These are phyloP conservation scores for Globisporangium irregulare DNA, from an alignment of 352 stramenopile genomes.

Conservation along the genomic window DNA sequence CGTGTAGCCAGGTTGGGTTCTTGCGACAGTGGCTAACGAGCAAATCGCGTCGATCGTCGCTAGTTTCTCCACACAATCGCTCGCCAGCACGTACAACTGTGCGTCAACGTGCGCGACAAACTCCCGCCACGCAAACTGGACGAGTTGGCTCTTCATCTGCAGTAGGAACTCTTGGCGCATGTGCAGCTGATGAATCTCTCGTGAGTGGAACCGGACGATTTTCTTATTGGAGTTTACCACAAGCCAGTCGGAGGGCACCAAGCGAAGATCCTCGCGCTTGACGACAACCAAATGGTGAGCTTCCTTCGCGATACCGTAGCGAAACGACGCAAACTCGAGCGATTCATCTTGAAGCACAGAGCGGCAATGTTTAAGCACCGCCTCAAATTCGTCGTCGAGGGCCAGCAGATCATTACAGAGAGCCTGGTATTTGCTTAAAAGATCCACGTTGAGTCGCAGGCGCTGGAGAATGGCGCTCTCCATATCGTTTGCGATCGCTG, in stretches of 20 bases:
- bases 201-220: slow-evolving; percentile 38
- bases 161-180: slow-evolving; percentile 28
- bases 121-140: slow-evolving; percentile 37
- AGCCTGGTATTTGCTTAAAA: slow-evolving; percentile 20
- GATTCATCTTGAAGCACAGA: slow-evolving; percentile 18
- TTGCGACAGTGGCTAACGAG: slow-evolving; percentile 51
- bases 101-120: slow-evolving; percentile 34
- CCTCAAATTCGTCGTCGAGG: slow-evolving; percentile 20
- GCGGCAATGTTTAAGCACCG: slow-evolving; percentile 17
- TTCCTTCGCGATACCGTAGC: slow-evolving; percentile 23
- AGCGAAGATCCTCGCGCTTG: slow-evolving; percentile 7
- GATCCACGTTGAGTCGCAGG: slow-evolving; percentile 11
- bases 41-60: slow-evolving; percentile 58
- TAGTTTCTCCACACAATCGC: slow-evolving; percentile 41
- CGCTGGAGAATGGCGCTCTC: slow-evolving; percentile 23
- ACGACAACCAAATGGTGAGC: slow-evolving; percentile 23
- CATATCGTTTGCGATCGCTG: slow-evolving; percentile 24
- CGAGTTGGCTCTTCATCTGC: slow-evolving; percentile 30
- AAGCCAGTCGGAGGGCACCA: slow-evolving; percentile 37
- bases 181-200: slow-evolving; percentile 34
- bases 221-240: slow-evolving; percentile 46
- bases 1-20: slow-evolving; percentile 44
- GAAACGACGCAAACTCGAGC: slow-evolving; percentile 27
- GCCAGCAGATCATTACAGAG: slow-evolving; percentile 21
- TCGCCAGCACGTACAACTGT: slow-evolving; percentile 34